Evolutionary conservation across 441 rosid species (phyloP).

Genomic region (Manihot esculenta): DNA sequence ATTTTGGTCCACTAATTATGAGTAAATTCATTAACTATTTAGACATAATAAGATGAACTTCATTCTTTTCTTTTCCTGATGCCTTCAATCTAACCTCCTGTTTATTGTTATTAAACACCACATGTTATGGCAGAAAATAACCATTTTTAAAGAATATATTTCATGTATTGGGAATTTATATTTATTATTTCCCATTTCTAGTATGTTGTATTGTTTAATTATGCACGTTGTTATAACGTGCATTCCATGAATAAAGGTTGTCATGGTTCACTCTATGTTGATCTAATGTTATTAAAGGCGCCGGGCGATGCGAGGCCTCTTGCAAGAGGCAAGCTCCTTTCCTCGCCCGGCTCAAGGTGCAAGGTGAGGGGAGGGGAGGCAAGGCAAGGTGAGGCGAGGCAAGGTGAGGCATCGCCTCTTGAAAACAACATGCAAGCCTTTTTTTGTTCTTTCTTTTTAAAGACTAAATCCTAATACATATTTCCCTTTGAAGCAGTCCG

Average conservation of each 20-base stretch:
- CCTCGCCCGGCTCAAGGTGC: no score
- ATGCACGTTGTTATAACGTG: not conserved
- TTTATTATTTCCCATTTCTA: not conserved
- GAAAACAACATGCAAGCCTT: no score
- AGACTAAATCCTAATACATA: no score
- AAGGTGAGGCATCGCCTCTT: no score
- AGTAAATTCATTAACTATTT: not conserved
- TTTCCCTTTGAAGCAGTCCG: no score
- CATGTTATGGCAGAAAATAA: not conserved
- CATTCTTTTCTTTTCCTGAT: not conserved
- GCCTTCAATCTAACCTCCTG: not conserved
- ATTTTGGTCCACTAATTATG: not conserved
- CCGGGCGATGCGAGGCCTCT: no score
- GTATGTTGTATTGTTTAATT: not conserved
- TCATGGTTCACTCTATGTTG: not conserved
- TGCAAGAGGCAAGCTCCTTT: no score
- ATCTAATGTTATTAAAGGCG: no score
- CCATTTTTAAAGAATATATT: not conserved
- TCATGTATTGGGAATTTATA: not conserved
- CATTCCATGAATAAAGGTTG: not conserved
- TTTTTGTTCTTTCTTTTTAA: no score
- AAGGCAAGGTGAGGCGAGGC: no score
- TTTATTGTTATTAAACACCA: not conserved
- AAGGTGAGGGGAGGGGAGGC: no score
- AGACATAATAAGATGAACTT: not conserved